Percentiles rank a stretch among this genome's conserved stretches.
Evolutionary conservation across 2,329 filamentous ascomycete species (phyloP).

Genomic region (Diaporthe australafricana): DNA sequence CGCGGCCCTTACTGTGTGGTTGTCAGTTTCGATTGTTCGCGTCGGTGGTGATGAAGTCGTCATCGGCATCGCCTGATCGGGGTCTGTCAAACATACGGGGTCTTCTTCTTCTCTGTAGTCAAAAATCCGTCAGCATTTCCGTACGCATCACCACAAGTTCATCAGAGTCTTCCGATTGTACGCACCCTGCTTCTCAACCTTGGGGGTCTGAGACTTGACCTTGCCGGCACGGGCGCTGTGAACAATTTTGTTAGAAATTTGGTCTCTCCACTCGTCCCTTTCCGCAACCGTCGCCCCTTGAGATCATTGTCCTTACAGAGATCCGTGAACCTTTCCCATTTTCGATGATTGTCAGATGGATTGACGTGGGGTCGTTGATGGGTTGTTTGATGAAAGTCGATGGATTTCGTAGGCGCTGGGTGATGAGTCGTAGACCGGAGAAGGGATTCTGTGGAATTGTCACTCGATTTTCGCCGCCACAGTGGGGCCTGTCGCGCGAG

Average conservation of each 20-base stretch:
- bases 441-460: slow-evolving; percentile 37
- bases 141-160: background rate
- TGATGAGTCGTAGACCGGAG: slow-evolving; percentile 35
- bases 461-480: slow-evolving; percentile 36
- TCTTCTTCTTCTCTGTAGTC: slow-evolving; percentile 39
- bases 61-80: slow-evolving; percentile 9
- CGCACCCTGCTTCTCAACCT: slow-evolving; percentile 57
- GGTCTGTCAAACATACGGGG: slow-evolving; percentile 34
- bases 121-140: slow-evolving; percentile 20
- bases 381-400: slow-evolving; percentile 33
- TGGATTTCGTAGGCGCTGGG: slow-evolving; percentile 28
- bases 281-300: background rate
- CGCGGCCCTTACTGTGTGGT: slow-evolving; percentile 77
- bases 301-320: slow-evolving; percentile 68
- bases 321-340: slow-evolving; percentile 95
- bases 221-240: slow-evolving; percentile 68
- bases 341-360: slow-evolving; percentile 48
- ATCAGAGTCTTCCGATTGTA: background rate
- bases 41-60: background rate
- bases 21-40: slow-evolving; percentile 23
- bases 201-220: slow-evolving; percentile 94
- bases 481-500: slow-evolving; percentile 32
- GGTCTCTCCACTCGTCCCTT: slow-evolving; percentile 48
- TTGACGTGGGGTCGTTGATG: slow-evolving; percentile 35
- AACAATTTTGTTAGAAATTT: slow-evolving; percentile 33